phyloP scores from a whole-genome alignment of 345 rosid species.

The Moringa oleifera region DNA sequence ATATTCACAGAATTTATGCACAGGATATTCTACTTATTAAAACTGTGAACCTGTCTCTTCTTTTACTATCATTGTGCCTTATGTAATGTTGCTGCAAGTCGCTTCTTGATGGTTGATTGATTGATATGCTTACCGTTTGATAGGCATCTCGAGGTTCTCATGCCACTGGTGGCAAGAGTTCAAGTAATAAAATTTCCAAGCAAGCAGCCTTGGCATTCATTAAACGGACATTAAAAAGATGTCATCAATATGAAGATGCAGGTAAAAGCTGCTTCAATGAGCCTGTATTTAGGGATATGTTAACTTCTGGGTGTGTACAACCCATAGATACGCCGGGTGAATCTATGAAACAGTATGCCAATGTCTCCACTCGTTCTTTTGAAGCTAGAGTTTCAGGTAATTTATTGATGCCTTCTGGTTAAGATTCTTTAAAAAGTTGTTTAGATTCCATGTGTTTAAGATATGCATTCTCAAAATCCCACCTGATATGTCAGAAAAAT shows the following conservation, averaged over 20 bases:
- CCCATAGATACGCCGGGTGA: conserved; percentile 42
- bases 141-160: conserved; percentile 67
- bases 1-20: neutral
- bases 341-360: conserved; percentile 28
- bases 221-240: conserved; percentile 64
- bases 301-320: conserved; percentile 40
- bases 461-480: conserved; percentile 3
- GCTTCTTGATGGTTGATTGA: conserved; percentile 17
- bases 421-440: neutral
- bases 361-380: conserved; percentile 21
- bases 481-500: neutral
- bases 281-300: conserved; percentile 58
- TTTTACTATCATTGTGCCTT: neutral
- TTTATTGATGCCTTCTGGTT: conserved; percentile 11
- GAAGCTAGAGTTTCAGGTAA: conserved; percentile 40
- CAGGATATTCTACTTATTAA: neutral
- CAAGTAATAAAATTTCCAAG: conserved; percentile 72
- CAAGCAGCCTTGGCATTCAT: conserved; percentile 80
- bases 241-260: conserved; percentile 66
- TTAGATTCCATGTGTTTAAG: neutral
- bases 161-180: conserved; percentile 65
- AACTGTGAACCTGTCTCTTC: neutral
- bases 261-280: conserved; percentile 89
- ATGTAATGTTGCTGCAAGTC: neutral
- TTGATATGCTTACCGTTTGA: conserved; percentile 11